These are phyloP conservation scores for Salix arbutifolia DNA, from an alignment of 345 rosid species.

Conservation along the genomic window DNA sequence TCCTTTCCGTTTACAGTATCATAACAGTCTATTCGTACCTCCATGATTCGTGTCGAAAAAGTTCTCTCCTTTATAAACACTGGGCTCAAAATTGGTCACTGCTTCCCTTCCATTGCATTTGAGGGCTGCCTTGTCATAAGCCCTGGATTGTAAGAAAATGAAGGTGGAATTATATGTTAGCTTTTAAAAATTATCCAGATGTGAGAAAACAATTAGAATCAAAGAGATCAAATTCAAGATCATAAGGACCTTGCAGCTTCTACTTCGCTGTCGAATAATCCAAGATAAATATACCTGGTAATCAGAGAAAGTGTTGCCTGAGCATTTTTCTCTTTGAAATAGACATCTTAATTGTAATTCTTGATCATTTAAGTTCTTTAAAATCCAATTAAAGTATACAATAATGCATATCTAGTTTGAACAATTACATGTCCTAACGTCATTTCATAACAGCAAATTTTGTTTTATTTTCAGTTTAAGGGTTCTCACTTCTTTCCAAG, in stretches of 20 bases:
- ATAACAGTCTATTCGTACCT: slow-evolving; percentile 37
- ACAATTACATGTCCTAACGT: background rate
- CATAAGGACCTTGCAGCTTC: slow-evolving; percentile 94
- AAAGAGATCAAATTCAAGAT: slow-evolving; percentile 39
- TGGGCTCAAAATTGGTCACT: slow-evolving; percentile 34
- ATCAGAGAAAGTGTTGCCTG: slow-evolving; percentile 5
- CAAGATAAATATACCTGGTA: slow-evolving; percentile 87
- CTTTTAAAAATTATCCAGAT: slow-evolving; percentile 20
- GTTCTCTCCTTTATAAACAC: slow-evolving; percentile 53
- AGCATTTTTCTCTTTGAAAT: slow-evolving; percentile 1
- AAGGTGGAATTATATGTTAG: slow-evolving; percentile 43
- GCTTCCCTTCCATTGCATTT: slow-evolving; percentile 26
- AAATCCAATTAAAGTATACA: background rate
- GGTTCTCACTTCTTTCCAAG: slow-evolving; percentile 21
- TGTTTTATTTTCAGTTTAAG: background rate
- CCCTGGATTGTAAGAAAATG: slow-evolving; percentile 58
- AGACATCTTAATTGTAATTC: background rate
- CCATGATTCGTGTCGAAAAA: slow-evolving; percentile 32
- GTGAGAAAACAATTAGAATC: background rate
- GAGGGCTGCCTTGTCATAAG: slow-evolving; percentile 88
- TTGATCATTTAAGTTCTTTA: background rate
- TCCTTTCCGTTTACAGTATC: background rate
- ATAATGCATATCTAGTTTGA: background rate
- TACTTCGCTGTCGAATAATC: slow-evolving; percentile 89
- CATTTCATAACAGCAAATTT: background rate